Conservation (phyloP, 805 yeast genomes). For the Lipomyces starkeyi region DNA sequence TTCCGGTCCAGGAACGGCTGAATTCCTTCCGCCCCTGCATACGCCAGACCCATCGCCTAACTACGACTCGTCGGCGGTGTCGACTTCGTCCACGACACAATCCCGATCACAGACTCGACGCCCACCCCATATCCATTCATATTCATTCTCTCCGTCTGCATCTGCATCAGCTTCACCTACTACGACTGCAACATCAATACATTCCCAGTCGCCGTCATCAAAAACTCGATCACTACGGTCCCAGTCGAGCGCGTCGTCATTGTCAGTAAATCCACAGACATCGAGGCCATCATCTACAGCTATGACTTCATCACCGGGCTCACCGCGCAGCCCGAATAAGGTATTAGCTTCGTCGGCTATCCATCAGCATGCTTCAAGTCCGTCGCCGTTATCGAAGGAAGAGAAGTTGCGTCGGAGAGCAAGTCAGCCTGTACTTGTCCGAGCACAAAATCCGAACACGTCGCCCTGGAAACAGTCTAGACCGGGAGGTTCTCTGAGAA, state of each 20-base stretch:
- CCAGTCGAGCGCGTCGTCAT: background rate
- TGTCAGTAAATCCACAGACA: background rate
- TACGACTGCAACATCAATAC: background rate
- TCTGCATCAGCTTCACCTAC: background rate
- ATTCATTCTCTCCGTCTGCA: background rate
- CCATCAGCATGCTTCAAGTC: background rate
- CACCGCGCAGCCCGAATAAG: background rate
- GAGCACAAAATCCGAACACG: background rate
- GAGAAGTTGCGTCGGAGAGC: conserved; percentile 5
- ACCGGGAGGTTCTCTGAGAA: background rate
- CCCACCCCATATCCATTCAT: background rate
- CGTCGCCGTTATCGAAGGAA: background rate
- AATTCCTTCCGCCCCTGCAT: conserved; percentile 15
- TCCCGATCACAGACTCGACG: background rate
- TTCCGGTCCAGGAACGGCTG: conserved; percentile 15
- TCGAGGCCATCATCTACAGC: background rate
- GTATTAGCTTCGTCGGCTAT: background rate
- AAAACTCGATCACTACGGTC: background rate
- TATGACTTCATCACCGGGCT: background rate
- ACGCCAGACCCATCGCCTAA: background rate
- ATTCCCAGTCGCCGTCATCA: background rate
- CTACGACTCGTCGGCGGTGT: background rate
- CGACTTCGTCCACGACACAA: background rate
- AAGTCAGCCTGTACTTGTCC: conserved; percentile 10
- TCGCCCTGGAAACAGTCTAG: conserved; percentile 1